These are phyloP conservation scores for Hymenoscyphus scutula DNA, from an alignment of 2,329 filamentous ascomycete species.

Conservation along the genomic window DNA sequence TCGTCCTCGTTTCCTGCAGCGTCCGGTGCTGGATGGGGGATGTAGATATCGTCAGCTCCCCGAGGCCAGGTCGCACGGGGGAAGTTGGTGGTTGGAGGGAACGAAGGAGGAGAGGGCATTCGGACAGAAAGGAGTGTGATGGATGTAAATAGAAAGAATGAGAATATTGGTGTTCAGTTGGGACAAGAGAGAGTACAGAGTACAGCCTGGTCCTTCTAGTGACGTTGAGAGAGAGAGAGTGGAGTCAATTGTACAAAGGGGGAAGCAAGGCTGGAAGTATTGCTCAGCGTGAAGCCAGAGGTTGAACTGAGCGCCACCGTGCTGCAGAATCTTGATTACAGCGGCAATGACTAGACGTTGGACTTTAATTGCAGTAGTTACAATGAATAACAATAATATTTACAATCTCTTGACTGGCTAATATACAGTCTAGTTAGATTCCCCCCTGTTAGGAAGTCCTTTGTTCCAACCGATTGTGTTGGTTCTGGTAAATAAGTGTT, in stretches of 20 bases:
- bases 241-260: neutral
- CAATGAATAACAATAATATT: no score
- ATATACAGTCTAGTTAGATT: no score
- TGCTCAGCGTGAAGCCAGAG: no score
- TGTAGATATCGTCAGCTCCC: constrained; percentile 27
- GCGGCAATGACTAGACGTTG: no score
- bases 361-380: no score
- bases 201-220: neutral
- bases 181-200: neutral
- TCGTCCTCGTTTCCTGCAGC: constrained; percentile 34
- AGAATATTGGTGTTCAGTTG: neutral
- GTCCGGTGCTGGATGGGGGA: constrained; percentile 34
- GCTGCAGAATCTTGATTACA: no score
- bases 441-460: no score
- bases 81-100: neutral
- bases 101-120: constrained; percentile 16
- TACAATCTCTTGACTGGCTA: no score
- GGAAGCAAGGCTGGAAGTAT: no score
- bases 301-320: no score
- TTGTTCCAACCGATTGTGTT: no score
- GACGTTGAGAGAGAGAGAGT: neutral
- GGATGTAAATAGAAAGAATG: neutral
- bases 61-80: constrained; percentile 7
- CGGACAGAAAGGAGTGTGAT: constrained; percentile 4
- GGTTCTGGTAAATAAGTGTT: no score